Base-by-base conservation (phyloP, 2,329 filamentous ascomycete species). In the Basipetospora chlamydospora region DNA sequence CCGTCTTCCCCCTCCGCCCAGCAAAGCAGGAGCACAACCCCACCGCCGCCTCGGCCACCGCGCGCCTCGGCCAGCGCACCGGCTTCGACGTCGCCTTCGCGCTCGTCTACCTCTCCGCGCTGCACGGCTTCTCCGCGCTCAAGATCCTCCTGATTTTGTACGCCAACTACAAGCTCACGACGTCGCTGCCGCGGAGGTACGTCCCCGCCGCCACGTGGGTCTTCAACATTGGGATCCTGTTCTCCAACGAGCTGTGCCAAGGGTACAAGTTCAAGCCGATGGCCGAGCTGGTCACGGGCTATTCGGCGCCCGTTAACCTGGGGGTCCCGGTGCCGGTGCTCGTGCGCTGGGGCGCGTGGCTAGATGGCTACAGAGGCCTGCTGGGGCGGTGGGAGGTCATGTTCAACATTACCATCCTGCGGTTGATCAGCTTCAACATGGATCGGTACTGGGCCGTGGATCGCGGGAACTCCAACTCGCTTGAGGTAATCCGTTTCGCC, bases 371-470 rank as follows among this genome's bases (percentile, higher is more conserved):
- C 44, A 77, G 84, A 6, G 90, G 90, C 1, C 61, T 98, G n/a
- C 77, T 93, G 52, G 67, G 79, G 0, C 73, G 88, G 41, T 98
- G 90, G 90, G 85, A 96, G 54, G 77, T 98, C n/a, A 68, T 95
- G 5, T 98, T 98, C 67, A 98, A 98, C 51, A 75, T 98, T 42
- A 95, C 88, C 3, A 79, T 96, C 18, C 63, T 98, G 39, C 78
- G 90, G 5, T 66, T 96, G 33, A 86, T 98, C 48, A 95, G 88
- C 54, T 98, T 94, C 68, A 96, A 96, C 55, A 58, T 98, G 52
- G 90, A 98, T 58, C 87, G 93, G 54, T 88, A 93, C 55, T 98
- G 90, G 88, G 90, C 83, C 48, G 56, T 81, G 3, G 75, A 81
- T 44, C 67, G 73, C 40, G 61, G 69, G 26, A 59, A 57, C 41